These are phyloP conservation scores for Lentinula guzmanii DNA, from an alignment of 768 basidiomycete species.

Conservation along the genomic window DNA sequence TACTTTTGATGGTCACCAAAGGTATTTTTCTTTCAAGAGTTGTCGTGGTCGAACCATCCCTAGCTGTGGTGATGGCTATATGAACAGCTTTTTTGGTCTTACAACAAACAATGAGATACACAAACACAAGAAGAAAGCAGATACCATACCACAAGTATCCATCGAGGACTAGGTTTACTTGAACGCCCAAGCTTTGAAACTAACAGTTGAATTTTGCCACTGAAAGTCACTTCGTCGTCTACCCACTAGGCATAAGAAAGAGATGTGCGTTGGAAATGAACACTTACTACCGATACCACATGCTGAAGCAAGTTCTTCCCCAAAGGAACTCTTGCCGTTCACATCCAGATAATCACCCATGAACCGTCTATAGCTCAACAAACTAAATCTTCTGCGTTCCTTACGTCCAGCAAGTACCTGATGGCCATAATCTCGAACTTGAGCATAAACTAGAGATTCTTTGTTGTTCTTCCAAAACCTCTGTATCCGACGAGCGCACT, in stretches of 20 bases:
- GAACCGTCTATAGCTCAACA: conserved; percentile 91
- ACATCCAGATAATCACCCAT: conserved; percentile 95
- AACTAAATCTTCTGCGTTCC: conserved; percentile 88
- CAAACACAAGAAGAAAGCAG: not conserved
- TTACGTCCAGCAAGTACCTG: conserved; percentile 87
- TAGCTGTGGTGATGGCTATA: conserved; percentile 56
- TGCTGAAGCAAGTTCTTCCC: conserved; percentile 64
- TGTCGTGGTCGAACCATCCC: conserved; percentile 55
- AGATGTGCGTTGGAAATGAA: not conserved
- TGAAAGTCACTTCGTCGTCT: conserved; percentile 82
- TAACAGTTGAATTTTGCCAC: conserved; percentile 72
- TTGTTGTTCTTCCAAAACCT: conserved; percentile 99
- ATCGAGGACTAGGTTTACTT: conserved; percentile 88
- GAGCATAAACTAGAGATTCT: conserved; percentile 82
- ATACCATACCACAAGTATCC: conserved; percentile 76
- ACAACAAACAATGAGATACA: not conserved
- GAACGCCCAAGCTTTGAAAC: conserved; percentile 84
- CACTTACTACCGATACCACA: conserved; percentile 71
- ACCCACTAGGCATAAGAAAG: conserved; percentile 4
- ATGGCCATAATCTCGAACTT: conserved; percentile 93
- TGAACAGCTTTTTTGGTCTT: conserved; percentile 86
- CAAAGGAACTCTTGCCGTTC: conserved; percentile 74
- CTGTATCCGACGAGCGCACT: conserved; percentile 92
- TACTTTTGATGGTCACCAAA: conserved; percentile 78
- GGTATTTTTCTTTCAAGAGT: conserved; percentile 84